Evolutionary conservation across 2,329 filamentous ascomycete species (phyloP), one percentile per base, ranked within the genome.

Genomic region (Beauveria asiatica): DNA sequence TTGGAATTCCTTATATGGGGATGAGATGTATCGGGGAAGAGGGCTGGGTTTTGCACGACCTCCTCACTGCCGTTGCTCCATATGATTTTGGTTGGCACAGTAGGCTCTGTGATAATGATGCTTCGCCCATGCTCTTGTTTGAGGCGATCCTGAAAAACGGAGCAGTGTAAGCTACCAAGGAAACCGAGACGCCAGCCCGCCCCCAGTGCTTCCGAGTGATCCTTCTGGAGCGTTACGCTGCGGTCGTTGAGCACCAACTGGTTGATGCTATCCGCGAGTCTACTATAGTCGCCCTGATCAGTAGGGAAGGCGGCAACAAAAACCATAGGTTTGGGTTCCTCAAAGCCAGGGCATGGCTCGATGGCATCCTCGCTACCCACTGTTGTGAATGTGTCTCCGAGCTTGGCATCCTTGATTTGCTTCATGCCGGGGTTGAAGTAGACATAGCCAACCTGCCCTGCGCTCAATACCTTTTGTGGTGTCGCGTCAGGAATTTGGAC

Each of bases 361-460:
- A 99, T 92, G 0, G 81, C 69, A 61, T 84, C 83, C 74, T 96
- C 90, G 23, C 78, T 85, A 2, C 90, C 92, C 3, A 92, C 82
- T 1, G 83, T 89, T 0, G 94, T 97, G 68, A 92, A 96, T 0
- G 94, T 99, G 69, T 99, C 94, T 55, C 94, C 94, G 30, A 97
- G 87, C 74, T 97, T 95, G 54, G 94, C 93, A 70, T 99, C 94
- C 71, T 96, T 88, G 61, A 92, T 96, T 66, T 84, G 86, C 78
- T 97, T 97, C 94, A 99, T 99, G 59, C 93, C 94, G 0, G 94
- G 94, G 70, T 97, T 99, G 79, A 99, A 97, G 75, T 88, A 92
- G 46, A 99, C 86, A 70, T 99, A 99, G 55, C 94, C 94, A 2
- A 99, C 91, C 74, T 99, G 94, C 1, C 94, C 94, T 0, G 94